Evolutionary conservation across 2,329 filamentous ascomycete genomes (phyloP), one percentile per base, ranked within the genome.

Genomic region (Aspergillus ochraceus): DNA sequence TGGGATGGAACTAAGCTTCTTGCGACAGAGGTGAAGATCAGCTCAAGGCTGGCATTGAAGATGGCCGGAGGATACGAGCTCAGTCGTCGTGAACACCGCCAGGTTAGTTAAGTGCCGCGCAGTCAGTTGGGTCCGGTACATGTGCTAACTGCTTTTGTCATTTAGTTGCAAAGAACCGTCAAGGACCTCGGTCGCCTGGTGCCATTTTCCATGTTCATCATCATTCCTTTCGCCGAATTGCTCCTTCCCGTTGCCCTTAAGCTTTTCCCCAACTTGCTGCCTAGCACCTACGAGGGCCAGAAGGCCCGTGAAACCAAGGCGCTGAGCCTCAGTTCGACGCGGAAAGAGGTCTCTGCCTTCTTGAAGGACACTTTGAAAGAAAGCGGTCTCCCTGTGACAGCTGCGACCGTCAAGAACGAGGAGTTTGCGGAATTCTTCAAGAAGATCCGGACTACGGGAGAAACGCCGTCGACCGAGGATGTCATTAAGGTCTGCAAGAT

Each of bases 401-500:
- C 87, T 2, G 88, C 90, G 51, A 96, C 90, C 55, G 89, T 94
- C 17, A 92, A 95, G 74, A 93, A 89, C 72, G 92, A 97, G 68
- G 95, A 98, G 75, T 99, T 99, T 70, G 85, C 90, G 61, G 91
- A 94, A 71, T 99, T 99, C 80, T 99, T 99, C 88, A 90, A 91
- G 74, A 99, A 99, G 82, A 86, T 98, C 63, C 85, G 95, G 56
- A 88, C 91, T 19, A 97, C 94, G 1, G 95, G 94, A 64, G 94
- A 98, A 80, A 84, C 89, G 50, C 95, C 95, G 1, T 95, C 91
- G 4, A 86, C 88, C 56, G 86, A 93, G 66, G 95, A 99, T 73
- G 92, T 99, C 64, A 96, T 99, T 83, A 97, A 95, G 79, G 94
- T 99, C 64, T 98, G 95, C 87, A 96, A 97, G 84, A 90, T 96